A percentile compares a stretch with the other conserved stretches of the same genome.
Conservation (phyloP, 257 asterid genomes). For the Ajuga chamaepitys region DNA sequence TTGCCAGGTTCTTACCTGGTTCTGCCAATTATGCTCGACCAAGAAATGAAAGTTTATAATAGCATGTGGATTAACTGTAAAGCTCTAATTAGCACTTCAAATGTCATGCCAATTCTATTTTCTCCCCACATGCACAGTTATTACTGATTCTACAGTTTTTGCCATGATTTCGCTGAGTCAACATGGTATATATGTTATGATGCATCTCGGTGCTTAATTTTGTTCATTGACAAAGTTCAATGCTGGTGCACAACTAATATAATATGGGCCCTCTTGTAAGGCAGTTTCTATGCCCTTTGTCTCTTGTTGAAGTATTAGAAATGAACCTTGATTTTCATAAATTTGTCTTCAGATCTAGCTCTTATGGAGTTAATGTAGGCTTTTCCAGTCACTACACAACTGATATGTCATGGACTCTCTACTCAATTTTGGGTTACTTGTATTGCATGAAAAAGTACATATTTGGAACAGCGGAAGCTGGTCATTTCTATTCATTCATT, state of each 20-base stretch:
- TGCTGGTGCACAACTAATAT: background rate
- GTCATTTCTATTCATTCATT: background rate
- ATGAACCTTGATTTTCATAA: background rate
- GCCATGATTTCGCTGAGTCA: slow-evolving; percentile 98
- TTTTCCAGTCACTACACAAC: background rate
- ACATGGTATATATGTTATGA: background rate
- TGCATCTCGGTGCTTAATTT: slow-evolving; percentile 3
- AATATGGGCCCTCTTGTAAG: background rate
- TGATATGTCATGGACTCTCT: background rate
- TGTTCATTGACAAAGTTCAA: background rate
- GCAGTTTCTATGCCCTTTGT: background rate
- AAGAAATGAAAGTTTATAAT: background rate
- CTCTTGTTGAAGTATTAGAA: background rate
- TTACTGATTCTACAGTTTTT: slow-evolving; percentile 28
- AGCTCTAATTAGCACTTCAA: slow-evolving; percentile 1
- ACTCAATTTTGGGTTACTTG: background rate
- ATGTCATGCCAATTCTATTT: slow-evolving; percentile 4
- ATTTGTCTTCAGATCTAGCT: background rate
- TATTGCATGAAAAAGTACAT: background rate
- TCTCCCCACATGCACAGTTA: background rate
- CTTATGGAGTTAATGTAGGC: background rate
- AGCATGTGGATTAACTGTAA: slow-evolving; percentile 8
- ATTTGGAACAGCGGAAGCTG: background rate
- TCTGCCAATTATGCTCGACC: too few relatives aligned
- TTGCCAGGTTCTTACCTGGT: too few relatives aligned